Percentiles rank a stretch among this genome's conserved stretches.
phyloP scores from a whole-genome alignment of 805 yeast species.

The Ascoidea asiatica region DNA sequence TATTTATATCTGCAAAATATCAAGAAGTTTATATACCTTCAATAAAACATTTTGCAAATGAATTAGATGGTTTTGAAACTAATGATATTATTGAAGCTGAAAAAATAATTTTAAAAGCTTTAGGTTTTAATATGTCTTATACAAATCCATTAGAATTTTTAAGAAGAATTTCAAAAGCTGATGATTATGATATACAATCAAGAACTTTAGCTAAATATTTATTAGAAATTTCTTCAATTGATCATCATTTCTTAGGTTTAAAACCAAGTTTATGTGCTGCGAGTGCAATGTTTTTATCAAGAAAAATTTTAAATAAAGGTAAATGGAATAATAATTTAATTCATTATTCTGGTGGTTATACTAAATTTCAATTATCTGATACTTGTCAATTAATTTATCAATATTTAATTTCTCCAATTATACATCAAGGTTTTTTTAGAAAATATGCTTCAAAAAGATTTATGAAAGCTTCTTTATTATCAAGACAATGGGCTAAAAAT shows the following conservation, averaged over 20 bases:
- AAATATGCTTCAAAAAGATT: slow-evolving; percentile 85
- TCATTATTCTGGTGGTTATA: slow-evolving; percentile 86
- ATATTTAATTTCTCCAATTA: slow-evolving; percentile 67
- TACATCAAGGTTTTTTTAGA: slow-evolving; percentile 85
- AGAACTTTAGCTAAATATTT: slow-evolving; percentile 79
- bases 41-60: slow-evolving; percentile 71
- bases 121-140: slow-evolving; percentile 64
- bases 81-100: slow-evolving; percentile 78
- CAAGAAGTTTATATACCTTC: slow-evolving; percentile 88
- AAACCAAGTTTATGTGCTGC: slow-evolving; percentile 74
- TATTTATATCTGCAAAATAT: slow-evolving; percentile 84
- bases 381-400: slow-evolving; percentile 64
- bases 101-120: slow-evolving; percentile 55
- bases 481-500: slow-evolving; percentile 75
- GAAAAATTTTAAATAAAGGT: slow-evolving; percentile 52
- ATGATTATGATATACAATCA: slow-evolving; percentile 72
- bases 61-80: slow-evolving; percentile 74
- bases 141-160: slow-evolving; percentile 87
- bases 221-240: slow-evolving; percentile 65
- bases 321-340: slow-evolving; percentile 81
- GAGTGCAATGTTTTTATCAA: slow-evolving; percentile 73
- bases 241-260: slow-evolving; percentile 57
- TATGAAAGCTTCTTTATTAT: slow-evolving; percentile 70
- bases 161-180: slow-evolving; percentile 82
- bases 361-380: slow-evolving; percentile 56